phyloP scores from a whole-genome alignment of 352 stramenopile genomes.

The Albugo candida region DNA sequence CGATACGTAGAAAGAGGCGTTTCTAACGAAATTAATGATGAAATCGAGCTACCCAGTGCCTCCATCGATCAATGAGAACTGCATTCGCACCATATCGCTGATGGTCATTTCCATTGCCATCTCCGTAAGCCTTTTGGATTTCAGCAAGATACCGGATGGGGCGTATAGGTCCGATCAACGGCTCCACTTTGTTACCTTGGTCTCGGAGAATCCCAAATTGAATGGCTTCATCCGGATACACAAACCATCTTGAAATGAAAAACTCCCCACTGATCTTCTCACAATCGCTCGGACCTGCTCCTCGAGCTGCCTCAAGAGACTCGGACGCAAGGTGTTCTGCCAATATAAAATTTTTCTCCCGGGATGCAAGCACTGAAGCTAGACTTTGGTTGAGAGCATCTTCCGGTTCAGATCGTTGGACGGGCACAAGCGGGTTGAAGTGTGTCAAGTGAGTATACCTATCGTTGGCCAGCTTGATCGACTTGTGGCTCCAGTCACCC shows the following conservation, averaged over 20 bases:
- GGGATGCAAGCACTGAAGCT: neutral
- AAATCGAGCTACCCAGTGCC: too few relatives aligned
- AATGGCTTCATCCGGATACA: conserved; percentile 39
- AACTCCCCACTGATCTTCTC: neutral
- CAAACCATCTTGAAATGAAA: conserved; percentile 29
- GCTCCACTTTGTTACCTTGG: too few relatives aligned
- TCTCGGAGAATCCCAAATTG: too few relatives aligned
- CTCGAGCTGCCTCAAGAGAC: neutral
- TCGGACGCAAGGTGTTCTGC: conserved; percentile 1
- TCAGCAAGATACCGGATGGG: too few relatives aligned
- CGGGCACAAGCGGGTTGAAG: conserved; percentile 8
- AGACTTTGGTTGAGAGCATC: too few relatives aligned
- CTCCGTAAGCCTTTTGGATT: too few relatives aligned
- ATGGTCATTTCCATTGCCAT: too few relatives aligned
- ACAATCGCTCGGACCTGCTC: neutral
- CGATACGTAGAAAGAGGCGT: too few relatives aligned
- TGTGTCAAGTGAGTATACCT: conserved; percentile 5
- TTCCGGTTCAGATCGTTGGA: conserved; percentile 2
- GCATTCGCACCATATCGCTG: too few relatives aligned
- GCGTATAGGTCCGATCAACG: too few relatives aligned
- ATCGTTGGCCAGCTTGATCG: conserved; percentile 1
- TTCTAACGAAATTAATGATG: too few relatives aligned
- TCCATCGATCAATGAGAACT: too few relatives aligned
- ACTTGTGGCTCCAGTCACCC: conserved; percentile 82
- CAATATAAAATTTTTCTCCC: conserved; percentile 1